Evolutionary conservation across 1,284 basidiomycete species (phyloP).

Genomic region (Albatrellus sp.): DNA sequence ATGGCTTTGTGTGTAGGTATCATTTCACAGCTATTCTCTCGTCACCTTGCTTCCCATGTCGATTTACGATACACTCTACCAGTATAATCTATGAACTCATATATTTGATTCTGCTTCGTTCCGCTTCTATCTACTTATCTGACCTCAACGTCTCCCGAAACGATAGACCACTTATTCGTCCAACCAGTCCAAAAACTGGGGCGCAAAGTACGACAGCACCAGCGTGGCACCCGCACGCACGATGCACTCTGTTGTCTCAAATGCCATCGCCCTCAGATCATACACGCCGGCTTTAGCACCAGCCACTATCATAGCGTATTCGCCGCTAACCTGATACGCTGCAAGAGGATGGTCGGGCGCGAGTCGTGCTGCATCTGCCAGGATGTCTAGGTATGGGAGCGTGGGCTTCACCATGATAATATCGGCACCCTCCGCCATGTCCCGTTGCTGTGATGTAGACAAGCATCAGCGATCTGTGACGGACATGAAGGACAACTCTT

Average conservation of each 20-base stretch:
- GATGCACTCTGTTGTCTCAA: slow-evolving; percentile 86
- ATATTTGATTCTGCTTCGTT: too few species aligned
- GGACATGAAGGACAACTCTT: slow-evolving; percentile 19
- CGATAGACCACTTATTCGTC: slow-evolving; percentile 23
- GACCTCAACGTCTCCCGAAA: too few species aligned
- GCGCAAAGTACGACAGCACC: slow-evolving; percentile 92
- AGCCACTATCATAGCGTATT: slow-evolving; percentile 94
- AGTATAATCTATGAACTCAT: not conserved
- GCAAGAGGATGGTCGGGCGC: slow-evolving; percentile 84
- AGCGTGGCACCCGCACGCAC: slow-evolving; percentile 83
- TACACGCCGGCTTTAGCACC: slow-evolving; percentile 91
- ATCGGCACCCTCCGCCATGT: slow-evolving; percentile 90
- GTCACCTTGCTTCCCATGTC: not conserved
- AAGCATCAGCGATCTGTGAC: not conserved
- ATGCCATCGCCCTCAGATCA: slow-evolving; percentile 85
- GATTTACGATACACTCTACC: not conserved
- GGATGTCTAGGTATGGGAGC: slow-evolving; percentile 92
- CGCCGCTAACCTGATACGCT: slow-evolving; percentile 94
- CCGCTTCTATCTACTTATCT: too few species aligned
- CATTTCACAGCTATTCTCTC: not conserved
- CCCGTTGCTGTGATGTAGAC: slow-evolving; percentile 53
- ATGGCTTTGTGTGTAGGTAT: not conserved
- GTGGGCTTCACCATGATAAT: slow-evolving; percentile 99
- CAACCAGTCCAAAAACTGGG: slow-evolving; percentile 89
- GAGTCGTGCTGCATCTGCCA: slow-evolving; percentile 77